Conservation (phyloP, 2,329 filamentous ascomycete genomes). For the Epichloe uncinata region DNA sequence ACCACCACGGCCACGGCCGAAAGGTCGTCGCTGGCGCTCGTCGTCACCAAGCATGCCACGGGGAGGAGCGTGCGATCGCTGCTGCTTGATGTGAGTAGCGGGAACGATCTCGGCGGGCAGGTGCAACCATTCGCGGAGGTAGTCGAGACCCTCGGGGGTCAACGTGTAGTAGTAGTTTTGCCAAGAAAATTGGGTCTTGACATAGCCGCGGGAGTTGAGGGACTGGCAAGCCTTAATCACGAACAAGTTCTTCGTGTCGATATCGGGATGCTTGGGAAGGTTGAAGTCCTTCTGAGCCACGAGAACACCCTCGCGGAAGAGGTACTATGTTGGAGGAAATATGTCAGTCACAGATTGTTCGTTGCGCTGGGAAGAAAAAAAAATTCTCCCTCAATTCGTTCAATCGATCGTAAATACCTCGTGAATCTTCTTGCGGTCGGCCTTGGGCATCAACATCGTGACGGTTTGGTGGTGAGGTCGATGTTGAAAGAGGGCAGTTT, state of each 20-base stretch:
- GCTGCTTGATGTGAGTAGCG: constrained; percentile 99
- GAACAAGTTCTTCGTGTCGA: constrained; percentile 99
- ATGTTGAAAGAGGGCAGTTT: constrained; percentile 35
- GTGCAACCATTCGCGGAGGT: constrained; percentile 99
- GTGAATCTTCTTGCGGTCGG: constrained; percentile 99
- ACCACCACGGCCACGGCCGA: constrained; percentile 61
- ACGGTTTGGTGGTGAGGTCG: constrained; percentile 35
- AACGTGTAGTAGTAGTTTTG: constrained; percentile 99
- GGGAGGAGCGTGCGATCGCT: constrained; percentile 94
- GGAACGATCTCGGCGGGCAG: constrained; percentile 98
- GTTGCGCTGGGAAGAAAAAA: background rate
- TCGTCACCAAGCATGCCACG: constrained; percentile 95
- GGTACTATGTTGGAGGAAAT: constrained; percentile 47
- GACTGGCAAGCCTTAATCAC: constrained; percentile 99
- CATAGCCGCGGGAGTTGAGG: constrained; percentile 90
- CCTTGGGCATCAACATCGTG: constrained; percentile 98
- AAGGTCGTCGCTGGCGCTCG: constrained; percentile 68
- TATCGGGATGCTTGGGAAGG: constrained; percentile 92
- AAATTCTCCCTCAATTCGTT: background rate
- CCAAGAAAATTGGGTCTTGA: constrained; percentile 99
- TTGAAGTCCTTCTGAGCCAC: constrained; percentile 99
- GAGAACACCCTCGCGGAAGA: constrained; percentile 88
- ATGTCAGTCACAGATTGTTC: constrained; percentile 11
- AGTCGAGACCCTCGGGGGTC: constrained; percentile 97
- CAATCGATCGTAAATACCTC: constrained; percentile 33